Base-by-base conservation (phyloP, 2,329 filamentous ascomycete genomes). In the Spiromastix sp. region DNA sequence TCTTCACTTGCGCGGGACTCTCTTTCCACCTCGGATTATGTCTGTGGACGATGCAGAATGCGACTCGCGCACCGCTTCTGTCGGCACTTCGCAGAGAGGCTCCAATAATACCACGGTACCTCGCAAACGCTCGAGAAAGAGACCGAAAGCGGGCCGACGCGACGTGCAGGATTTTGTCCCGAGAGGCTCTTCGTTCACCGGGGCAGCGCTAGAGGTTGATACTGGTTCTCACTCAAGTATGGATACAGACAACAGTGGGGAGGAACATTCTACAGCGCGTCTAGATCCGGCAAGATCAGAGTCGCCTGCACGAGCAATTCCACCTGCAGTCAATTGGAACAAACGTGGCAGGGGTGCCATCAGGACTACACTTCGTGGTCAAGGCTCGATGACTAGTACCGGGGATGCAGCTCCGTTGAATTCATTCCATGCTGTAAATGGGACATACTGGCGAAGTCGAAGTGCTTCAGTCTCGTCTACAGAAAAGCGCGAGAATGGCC, bases 11-110 rank as follows among this genome's bases (percentile, higher is more conserved):
- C n/a, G n/a, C n/a, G n/a, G n/a, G n/a, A n/a, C n/a, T n/a, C n/a
- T n/a, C n/a, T n/a, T n/a, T n/a, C n/a, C n/a, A n/a, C n/a, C n/a
- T n/a, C n/a, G n/a, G n/a, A n/a, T n/a, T n/a, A n/a, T n/a, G n/a
- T n/a, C 26, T 28, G 54, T 60, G 32, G 56, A 62, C 20, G 51
- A 54, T 32, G 58, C 46, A 15, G 46, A 42, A 26, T 43, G 43
- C 36, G 58, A 71, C 44, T 70, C 67, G 12, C 56, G 67, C 31
- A 70, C 63, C 24, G 62, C 61, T 30, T 53, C 57, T 2, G 52
- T 68, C 16, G 63, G 64, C 11, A 43, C 49, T 24, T 60, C 59
- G 48, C 61, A 62, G 12, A 48, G 47, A 7, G 42, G 40, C 18
- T 49, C 46, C 18, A 47, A 47, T 19, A 42, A 39, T 25, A 50